These are phyloP conservation scores for Eleusine coracana DNA, from an alignment of 176 grass and related monocot species.

Conservation along the genomic window DNA sequence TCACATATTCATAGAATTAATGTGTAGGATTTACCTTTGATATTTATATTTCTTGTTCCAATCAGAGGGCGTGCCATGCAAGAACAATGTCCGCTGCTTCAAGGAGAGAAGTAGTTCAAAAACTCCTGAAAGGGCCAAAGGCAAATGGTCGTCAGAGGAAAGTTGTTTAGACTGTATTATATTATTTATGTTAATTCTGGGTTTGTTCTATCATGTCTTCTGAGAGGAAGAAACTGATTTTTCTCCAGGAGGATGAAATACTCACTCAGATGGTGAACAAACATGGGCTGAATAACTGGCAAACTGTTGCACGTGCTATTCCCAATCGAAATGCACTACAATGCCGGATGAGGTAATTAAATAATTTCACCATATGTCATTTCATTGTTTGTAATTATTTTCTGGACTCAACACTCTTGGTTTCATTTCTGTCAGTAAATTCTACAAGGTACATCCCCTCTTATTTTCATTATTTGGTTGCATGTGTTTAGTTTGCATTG, in stretches of 20 bases:
- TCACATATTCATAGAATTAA: conserved; percentile 30
- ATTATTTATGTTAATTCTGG: neutral
- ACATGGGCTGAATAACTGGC: conserved; percentile 62
- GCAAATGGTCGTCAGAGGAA: conserved; percentile 64
- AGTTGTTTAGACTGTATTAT: conserved; percentile 27
- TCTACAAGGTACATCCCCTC: neutral
- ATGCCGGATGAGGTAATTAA: conserved; percentile 57
- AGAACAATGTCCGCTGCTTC: conserved; percentile 25
- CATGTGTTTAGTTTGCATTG: conserved; percentile 23
- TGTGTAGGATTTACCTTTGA: conserved; percentile 16
- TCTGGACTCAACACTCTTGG: neutral
- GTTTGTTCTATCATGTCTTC: conserved; percentile 16
- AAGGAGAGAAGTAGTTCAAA: conserved; percentile 35
- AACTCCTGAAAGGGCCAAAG: conserved; percentile 37
- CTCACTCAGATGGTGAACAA: conserved; percentile 61
- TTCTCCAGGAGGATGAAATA: conserved; percentile 67
- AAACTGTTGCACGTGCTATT: conserved; percentile 54
- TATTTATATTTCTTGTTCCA: conserved; percentile 7
- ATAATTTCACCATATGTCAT: neutral
- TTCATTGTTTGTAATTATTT: conserved; percentile 24
- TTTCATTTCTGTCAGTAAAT: neutral
- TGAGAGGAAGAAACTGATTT: conserved; percentile 27
- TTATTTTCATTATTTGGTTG: conserved; percentile 2
- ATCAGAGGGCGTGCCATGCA: conserved; percentile 29
- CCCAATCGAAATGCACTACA: conserved; percentile 54